Percentiles rank a stretch among this genome's conserved stretches.
Evolutionary conservation across 306 rosid genomes (phyloP).

Genomic region (Prunus padus): DNA sequence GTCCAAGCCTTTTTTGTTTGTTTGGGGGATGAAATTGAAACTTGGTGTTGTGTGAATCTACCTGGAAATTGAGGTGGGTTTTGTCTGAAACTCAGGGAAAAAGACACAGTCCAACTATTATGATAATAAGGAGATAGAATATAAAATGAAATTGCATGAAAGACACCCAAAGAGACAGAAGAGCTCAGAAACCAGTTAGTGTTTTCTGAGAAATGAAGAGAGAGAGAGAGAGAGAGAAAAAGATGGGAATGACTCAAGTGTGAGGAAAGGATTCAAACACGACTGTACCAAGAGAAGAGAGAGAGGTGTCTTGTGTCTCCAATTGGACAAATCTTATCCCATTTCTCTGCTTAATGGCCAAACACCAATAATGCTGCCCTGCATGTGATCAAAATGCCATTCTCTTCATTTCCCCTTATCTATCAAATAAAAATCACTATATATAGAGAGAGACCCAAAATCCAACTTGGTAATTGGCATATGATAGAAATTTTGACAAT

Average conservation of each 20-base stretch:
- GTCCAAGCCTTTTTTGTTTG: constrained; percentile 48
- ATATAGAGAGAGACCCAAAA: background rate
- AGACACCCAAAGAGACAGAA: constrained; percentile 36
- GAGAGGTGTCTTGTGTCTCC: constrained; percentile 30
- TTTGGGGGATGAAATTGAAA: constrained; percentile 30
- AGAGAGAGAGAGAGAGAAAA: constrained; percentile 6
- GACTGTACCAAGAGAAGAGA: constrained; percentile 8
- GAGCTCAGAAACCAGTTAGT: constrained; percentile 1
- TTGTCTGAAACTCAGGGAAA: constrained; percentile 58
- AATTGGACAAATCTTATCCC: constrained; percentile 83
- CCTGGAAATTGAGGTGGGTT: constrained; percentile 92
- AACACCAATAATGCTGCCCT: constrained; percentile 48
- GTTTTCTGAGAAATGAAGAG: constrained; percentile 10
- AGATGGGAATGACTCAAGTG: constrained; percentile 21
- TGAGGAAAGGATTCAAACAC: constrained; percentile 81
- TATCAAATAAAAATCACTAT: too few relatives aligned
- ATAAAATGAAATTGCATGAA: constrained; percentile 19
- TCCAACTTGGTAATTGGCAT: too few relatives aligned
- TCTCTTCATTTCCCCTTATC: constrained; percentile 7
- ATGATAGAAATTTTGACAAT: too few relatives aligned
- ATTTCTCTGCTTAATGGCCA: constrained; percentile 55
- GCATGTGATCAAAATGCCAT: constrained; percentile 62
- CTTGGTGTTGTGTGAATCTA: constrained; percentile 67
- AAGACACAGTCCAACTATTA: constrained; percentile 43
- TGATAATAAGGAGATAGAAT: constrained; percentile 18